Base-by-base conservation (phyloP, 164 flowering plant species). In the Macadamia tetraphylla region DNA sequence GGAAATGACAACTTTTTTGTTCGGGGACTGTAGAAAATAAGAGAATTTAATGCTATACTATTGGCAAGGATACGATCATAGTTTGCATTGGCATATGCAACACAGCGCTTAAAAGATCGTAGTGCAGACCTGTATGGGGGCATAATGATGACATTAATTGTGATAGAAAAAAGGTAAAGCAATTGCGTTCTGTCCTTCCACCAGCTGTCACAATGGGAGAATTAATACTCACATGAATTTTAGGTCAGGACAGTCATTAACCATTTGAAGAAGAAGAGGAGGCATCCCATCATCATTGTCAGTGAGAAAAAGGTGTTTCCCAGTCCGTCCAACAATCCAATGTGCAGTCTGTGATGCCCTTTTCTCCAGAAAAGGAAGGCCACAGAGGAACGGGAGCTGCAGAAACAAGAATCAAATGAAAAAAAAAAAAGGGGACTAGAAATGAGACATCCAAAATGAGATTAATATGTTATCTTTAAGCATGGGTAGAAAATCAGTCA, bases 251-350 rank as follows among this genome's bases (percentile, higher is more conserved):
- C 79, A 78, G 59, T 95, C 99, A 67, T 79, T 78, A 66, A 80
- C 96, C 99, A 95, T 95, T 71, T 77, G 81, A 63, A 86, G 84
- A 51, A 95, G 94, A 63, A 95, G 96, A n/a, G 97, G 99, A 66
- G 83, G 89, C 63, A 70, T 82, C 58, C 88, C 91, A 71, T 84
- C 85, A 77, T 92, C 90, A 35, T 76, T 63, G 67, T 95, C 99
- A 60, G 89, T 88, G 29, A 95, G 94, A 68, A 95, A 95, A 11
- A 95, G 89, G 81, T 92, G 99, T 73, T 83, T 89, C 48, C 99
- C 99, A 12, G 97, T 78, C 77, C 89, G 84, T 71, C 98, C 94
- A 75, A 70, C 88, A 71, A 90, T 64, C 87, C 83, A 86, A 64
- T 88, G 95, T 58, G 96, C 92, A 52, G 91, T 81, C 72, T 85